phyloP scores from a whole-genome alignment of 129 eudicot species.

The Chrysanthemum lavandulifolium region DNA sequence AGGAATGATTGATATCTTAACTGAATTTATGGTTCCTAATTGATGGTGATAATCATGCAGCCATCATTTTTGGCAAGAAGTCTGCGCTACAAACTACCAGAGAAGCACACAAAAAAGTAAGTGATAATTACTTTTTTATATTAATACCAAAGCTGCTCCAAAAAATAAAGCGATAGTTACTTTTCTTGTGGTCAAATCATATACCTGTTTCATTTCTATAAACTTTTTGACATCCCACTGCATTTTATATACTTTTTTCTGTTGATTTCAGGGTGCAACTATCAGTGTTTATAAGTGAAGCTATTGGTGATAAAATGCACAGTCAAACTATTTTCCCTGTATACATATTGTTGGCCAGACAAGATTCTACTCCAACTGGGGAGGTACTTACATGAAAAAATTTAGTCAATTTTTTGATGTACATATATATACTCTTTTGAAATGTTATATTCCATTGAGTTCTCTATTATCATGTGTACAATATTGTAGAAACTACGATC shows the following conservation, averaged over 20 bases:
- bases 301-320: slow-evolving; percentile 41
- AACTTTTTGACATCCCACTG: not conserved
- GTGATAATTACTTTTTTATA: not conserved
- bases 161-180: not conserved
- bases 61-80: slow-evolving; percentile 80
- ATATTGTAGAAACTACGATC: slow-evolving; percentile 42
- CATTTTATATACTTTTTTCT: no score
- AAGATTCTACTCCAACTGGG: slow-evolving; percentile 34
- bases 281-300: slow-evolving; percentile 59
- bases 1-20: no score
- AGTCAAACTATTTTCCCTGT: slow-evolving; percentile 56
- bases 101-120: slow-evolving; percentile 69
- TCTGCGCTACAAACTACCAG: slow-evolving; percentile 71
- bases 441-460: slow-evolving; percentile 10
- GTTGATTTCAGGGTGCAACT: slow-evolving; percentile 53
- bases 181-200: not conserved
- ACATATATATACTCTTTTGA: no score
- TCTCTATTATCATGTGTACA: slow-evolving; percentile 31
- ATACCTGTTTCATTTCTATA: not conserved
- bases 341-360: slow-evolving; percentile 47
- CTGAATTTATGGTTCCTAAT: slow-evolving; percentile 23
- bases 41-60: slow-evolving; percentile 44
- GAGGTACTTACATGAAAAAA: slow-evolving; percentile 47
- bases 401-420: not conserved
- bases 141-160: not conserved